Percentiles rank a stretch among this genome's conserved stretches.
These are phyloP conservation scores for Cyberlindnera americana DNA, from an alignment of 805 yeast species.

Conservation along the genomic window DNA sequence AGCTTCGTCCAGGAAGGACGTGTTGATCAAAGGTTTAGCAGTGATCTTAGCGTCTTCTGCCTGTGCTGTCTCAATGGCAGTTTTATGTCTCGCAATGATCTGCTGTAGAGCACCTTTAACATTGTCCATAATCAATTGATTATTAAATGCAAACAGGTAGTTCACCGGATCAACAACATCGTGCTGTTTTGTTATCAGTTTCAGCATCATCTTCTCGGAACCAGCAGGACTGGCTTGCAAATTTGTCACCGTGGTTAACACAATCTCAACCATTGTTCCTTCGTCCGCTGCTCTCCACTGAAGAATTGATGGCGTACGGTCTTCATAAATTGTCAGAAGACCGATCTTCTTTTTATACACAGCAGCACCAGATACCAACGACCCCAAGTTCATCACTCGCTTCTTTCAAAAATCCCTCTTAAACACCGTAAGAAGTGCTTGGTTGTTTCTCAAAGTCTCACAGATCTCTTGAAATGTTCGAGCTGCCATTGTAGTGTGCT, in stretches of 20 bases:
- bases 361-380: slow-evolving; percentile 49
- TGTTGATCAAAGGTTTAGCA: slow-evolving; percentile 32
- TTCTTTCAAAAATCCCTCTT: no score
- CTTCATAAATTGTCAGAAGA: slow-evolving; percentile 52
- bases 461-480: no score
- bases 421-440: no score
- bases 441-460: background rate
- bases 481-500: no score
- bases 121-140: slow-evolving; percentile 71
- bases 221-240: slow-evolving; percentile 69
- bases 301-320: slow-evolving; percentile 50
- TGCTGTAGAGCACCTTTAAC: slow-evolving; percentile 66
- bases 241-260: slow-evolving; percentile 41
- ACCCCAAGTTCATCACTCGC: slow-evolving; percentile 8
- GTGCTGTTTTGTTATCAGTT: slow-evolving; percentile 44
- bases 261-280: slow-evolving; percentile 36
- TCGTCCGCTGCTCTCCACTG: slow-evolving; percentile 58
- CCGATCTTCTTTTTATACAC: slow-evolving; percentile 53
- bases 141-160: slow-evolving; percentile 59
- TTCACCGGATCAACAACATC: slow-evolving; percentile 29
- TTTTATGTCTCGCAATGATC: slow-evolving; percentile 59
- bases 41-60: slow-evolving; percentile 20
- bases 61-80: slow-evolving; percentile 27
- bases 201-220: slow-evolving; percentile 63
- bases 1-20: slow-evolving; percentile 39